These are phyloP conservation scores for Serendipita indica DNA, from an alignment of 768 basidiomycete species.

Conservation along the genomic window DNA sequence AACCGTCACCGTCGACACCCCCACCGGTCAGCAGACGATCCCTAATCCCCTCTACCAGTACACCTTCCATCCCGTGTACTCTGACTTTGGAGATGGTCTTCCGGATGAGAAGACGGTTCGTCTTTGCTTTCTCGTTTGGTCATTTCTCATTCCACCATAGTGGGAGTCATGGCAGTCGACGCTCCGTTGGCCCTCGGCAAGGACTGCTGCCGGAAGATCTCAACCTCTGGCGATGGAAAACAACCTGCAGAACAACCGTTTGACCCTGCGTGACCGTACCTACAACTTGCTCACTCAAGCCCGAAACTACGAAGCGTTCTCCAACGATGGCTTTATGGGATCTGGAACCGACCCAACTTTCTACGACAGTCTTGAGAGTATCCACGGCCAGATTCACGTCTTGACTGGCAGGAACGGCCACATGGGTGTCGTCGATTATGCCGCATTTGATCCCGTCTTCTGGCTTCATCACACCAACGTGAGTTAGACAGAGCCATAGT, in stretches of 20 bases:
- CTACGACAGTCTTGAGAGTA: slow-evolving; percentile 26
- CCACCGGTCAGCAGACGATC: slow-evolving; percentile 22
- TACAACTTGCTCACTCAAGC: slow-evolving; percentile 27
- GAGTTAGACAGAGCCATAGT: not conserved
- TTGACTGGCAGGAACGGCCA: slow-evolving; percentile 29
- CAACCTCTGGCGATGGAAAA: not conserved
- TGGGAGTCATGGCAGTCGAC: slow-evolving; percentile 6
- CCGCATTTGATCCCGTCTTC: slow-evolving; percentile 40
- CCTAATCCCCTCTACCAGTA: slow-evolving; percentile 26
- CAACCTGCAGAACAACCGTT: slow-evolving; percentile 9
- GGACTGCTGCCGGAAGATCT: not conserved
- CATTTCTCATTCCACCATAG: not conserved
- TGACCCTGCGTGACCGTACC: slow-evolving; percentile 14
- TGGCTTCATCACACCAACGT: slow-evolving; percentile 32
- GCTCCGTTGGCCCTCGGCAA: not conserved
- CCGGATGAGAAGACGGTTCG: slow-evolving; percentile 4
- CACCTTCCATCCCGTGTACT: slow-evolving; percentile 22
- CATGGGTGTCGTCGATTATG: slow-evolving; percentile 22
- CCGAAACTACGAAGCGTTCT: slow-evolving; percentile 31
- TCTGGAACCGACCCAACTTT: not conserved
- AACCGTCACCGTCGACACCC: slow-evolving; percentile 24
- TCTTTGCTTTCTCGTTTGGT: not conserved
- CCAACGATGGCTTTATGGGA: slow-evolving; percentile 22
- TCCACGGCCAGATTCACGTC: slow-evolving; percentile 34
- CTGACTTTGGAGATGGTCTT: not conserved